A percentile compares a stretch with the other conserved stretches of the same genome.
phyloP scores from a whole-genome alignment of 2,329 filamentous ascomycete genomes.

The Venturia oleaginea region DNA sequence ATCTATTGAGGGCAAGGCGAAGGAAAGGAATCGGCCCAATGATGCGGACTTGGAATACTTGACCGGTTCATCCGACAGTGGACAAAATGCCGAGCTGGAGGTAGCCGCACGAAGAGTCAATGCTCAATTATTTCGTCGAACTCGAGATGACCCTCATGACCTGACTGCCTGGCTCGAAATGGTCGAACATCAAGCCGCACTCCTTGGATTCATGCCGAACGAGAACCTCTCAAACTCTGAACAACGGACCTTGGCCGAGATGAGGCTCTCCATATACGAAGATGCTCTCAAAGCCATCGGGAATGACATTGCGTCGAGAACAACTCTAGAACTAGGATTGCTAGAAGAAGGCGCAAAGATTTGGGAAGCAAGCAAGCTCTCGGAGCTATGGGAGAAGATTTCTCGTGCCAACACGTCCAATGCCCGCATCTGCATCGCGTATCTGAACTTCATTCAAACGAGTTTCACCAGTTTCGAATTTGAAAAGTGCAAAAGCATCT shows the following conservation, averaged over 20 bases:
- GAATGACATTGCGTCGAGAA: conserved; percentile 37
- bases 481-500: conserved; percentile 53
- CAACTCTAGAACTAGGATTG: conserved; percentile 56
- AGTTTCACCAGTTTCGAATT: conserved; percentile 58
- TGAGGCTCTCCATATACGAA: conserved; percentile 72
- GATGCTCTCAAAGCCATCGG: conserved; percentile 57
- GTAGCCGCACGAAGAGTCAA: conserved; percentile 25
- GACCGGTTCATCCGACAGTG: conserved; percentile 19
- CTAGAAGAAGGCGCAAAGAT: conserved; percentile 66
- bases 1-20: conserved; percentile 27
- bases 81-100: conserved; percentile 11
- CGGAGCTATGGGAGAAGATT: conserved; percentile 56
- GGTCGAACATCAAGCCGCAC: conserved; percentile 65
- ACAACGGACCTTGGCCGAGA: conserved; percentile 59
- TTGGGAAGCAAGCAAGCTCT: conserved; percentile 58
- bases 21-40: conserved; percentile 16
- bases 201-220: conserved; percentile 38
- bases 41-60: conserved; percentile 32
- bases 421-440: conserved; percentile 62
- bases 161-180: conserved; percentile 67
- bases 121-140: conserved; percentile 52
- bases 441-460: conserved; percentile 63
- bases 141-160: conserved; percentile 58
- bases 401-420: conserved; percentile 47
- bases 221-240: conserved; percentile 44